Base-by-base conservation (phyloP, 2,329 filamentous ascomycete genomes). In the Ascochyta viciae-villosae region DNA sequence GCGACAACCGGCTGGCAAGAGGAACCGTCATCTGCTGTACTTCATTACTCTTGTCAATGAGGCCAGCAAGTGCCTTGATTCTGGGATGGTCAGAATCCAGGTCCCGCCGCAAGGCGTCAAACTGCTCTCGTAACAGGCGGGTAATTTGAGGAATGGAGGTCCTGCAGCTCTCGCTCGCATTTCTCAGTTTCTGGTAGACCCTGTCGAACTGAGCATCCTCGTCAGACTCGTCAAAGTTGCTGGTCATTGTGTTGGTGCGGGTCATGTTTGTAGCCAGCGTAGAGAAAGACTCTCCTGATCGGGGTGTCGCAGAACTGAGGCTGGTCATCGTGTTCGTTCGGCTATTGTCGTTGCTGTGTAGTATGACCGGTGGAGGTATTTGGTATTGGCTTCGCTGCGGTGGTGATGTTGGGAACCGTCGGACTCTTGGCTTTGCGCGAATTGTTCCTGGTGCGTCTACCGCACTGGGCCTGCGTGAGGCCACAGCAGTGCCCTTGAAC, bases 161-260 rank as follows among this genome's bases (percentile, higher is more conserved):
- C 63, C 90, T 83, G 26, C 92, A 88, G 44, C 91, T 81, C 44
- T 92, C 89, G 19, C 89, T 88, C 0, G 91, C 90, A 50, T 83
- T 84, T 41, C 88, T 87, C 23, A 96, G 80, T 41, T 89, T 89
- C 31, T 92, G 72, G 77, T 91, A 96, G 22, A 97, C 91, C 58
- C 82, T 86, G 60, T 96, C 93, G 63, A 96, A 96, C 26, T 88
- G 84, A 15, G 85, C 83, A 65, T 96, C 92, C 60, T 96, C 91
- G 61, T 92, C 89, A 2, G 84, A 84, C 53, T 76, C 73, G 33
- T 85, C 83, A 42, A 85, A 83, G 45, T 88, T 85, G 46, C 92
- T 89, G 9, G 79, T 82, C 40, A 85, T 78, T 42, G 76, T 80
- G 48, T 77, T 78, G 23, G 75, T 80, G 26, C 78, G 75, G 16